Conservation (phyloP, 805 yeast species). For the Grigorovia yakushimaensis region DNA sequence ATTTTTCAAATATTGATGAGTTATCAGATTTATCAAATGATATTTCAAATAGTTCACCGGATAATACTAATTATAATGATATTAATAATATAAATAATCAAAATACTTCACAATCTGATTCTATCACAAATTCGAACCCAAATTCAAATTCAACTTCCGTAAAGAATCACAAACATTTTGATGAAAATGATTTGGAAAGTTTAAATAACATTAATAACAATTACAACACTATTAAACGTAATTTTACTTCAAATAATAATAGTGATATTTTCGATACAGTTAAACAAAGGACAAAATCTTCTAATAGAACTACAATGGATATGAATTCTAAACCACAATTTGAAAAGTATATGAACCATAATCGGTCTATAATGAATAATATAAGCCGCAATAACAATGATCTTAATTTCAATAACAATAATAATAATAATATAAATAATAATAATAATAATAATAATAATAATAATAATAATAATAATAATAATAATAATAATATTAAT, state of each 20-base stretch:
- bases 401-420: background rate
- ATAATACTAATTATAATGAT: background rate
- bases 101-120: background rate
- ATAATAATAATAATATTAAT: too few species aligned
- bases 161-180: background rate
- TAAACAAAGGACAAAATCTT: constrained; percentile 7
- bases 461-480: too few species aligned
- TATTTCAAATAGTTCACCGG: too few species aligned
- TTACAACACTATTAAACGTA: constrained; percentile 2
- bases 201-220: background rate
- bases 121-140: background rate
- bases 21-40: background rate
- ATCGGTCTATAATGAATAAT: background rate
- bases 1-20: background rate
- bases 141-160: background rate
- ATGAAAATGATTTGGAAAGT: background rate
- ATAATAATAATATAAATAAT: background rate
- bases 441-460: too few species aligned
- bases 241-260: background rate
- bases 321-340: constrained; percentile 5
- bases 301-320: constrained; percentile 5
- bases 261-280: constrained; percentile 5
- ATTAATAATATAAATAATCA: background rate
- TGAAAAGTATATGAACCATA: constrained; percentile 4
- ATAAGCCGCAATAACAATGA: too few species aligned